Evolutionary conservation across 2,329 filamentous ascomycete genomes (phyloP), one percentile per base, ranked within the genome.

Genomic region (Colletotrichum sp.): DNA sequence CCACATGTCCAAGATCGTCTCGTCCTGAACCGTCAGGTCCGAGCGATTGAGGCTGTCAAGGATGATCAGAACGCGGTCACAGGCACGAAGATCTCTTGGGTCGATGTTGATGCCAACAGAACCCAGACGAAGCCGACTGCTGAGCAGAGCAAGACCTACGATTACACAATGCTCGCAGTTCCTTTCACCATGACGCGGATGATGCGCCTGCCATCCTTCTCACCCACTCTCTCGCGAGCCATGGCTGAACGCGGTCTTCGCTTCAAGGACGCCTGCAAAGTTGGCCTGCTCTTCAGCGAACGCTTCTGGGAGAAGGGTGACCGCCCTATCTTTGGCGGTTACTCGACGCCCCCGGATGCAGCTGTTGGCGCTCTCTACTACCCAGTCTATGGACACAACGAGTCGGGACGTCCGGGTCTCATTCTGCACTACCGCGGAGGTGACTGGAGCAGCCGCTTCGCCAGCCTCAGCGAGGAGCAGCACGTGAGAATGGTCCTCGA

Each of bases 241-340:
- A 88, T 89, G 78, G 75, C 78, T 24, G 83, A 84, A 18, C 34
- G 34, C 7, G 68, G 68, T 26, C 71, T 88, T 69, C 83, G 82
- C 6, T 88, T 88, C 80, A 77, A 69, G 0, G 77, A 81, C 0
- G 84, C 86, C 28, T 89, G 87, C 83, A 89, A 89, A 80, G 88
- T 94, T 0, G 89, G 92, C 0, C 87, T 94, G 2, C 91, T 92
- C 81, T 94, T 93, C 84, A 85, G 89, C 78, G 91, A 92, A 0
- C 90, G 92, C 4, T 89, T 88, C 84, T 89, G 87, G 87, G 86
- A 88, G 78, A 84, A 85, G 70, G 81, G 80, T 67, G 79, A 82
- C 26, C 83, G 83, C 57, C 86, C 86, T 3, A 93, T 94, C 80
- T 87, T 90, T 75, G 92, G 92, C 26, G 90, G 91, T 5, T 93